Percentiles rank a stretch among this genome's conserved stretches.
These are phyloP conservation scores for Populus nigra DNA, from an alignment of 345 rosid species.

Conservation along the genomic window DNA sequence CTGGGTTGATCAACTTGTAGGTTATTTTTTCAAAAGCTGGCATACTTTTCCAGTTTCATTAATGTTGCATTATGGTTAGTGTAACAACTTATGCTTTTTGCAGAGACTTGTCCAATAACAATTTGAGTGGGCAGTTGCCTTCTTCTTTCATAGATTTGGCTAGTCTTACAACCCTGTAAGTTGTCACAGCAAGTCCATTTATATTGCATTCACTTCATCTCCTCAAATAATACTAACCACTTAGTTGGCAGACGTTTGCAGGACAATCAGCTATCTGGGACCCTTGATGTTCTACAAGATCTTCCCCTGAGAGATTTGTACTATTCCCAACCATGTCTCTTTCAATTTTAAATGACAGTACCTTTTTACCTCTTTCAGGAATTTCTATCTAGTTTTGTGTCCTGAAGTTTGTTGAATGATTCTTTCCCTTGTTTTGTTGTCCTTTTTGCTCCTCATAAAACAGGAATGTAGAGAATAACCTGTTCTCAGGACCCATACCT, in stretches of 20 bases:
- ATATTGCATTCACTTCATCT: not conserved
- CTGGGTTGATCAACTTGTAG: slow-evolving; percentile 79
- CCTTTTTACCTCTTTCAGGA: not conserved
- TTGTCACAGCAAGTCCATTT: slow-evolving; percentile 3
- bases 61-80: slow-evolving; percentile 16
- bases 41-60: not conserved
- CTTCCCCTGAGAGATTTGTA: slow-evolving; percentile 88
- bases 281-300: slow-evolving; percentile 77
- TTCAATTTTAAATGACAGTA: slow-evolving; percentile 5
- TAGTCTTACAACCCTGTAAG: slow-evolving; percentile 77
- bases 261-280: slow-evolving; percentile 82
- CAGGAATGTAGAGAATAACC: slow-evolving; percentile 94
- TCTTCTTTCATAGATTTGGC: slow-evolving; percentile 60
- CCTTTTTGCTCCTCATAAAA: slow-evolving; percentile 2
- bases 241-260: slow-evolving; percentile 72
- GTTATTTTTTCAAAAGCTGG: slow-evolving; percentile 27
- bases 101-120: slow-evolving; percentile 86
- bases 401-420: slow-evolving; percentile 3
- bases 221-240: slow-evolving; percentile 29
- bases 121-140: slow-evolving; percentile 80
- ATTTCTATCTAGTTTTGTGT: not conserved
- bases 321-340: slow-evolving; percentile 29
- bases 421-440: slow-evolving; percentile 2
- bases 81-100: slow-evolving; percentile 25
- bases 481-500: slow-evolving; percentile 86